Percentiles rank a stretch among this genome's conserved stretches.
phyloP scores from a whole-genome alignment of 2,329 filamentous ascomycete species.

The Ascosphaera aggregata region DNA sequence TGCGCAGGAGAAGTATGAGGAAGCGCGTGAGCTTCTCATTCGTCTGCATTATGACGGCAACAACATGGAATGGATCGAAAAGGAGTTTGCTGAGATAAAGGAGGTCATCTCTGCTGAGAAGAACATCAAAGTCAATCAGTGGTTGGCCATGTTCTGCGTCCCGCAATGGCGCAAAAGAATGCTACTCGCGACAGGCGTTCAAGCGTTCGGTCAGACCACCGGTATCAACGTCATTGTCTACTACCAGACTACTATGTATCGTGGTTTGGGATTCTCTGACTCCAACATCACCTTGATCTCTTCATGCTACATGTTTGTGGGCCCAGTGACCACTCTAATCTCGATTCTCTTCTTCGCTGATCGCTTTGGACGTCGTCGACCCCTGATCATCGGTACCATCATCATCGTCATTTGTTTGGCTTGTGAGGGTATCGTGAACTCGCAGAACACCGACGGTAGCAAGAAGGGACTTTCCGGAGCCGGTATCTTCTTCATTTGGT shows the following conservation, averaged over 20 bases:
- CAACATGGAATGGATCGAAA: constrained; percentile 33
- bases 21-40: constrained; percentile 23
- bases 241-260: constrained; percentile 19
- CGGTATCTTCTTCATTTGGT: constrained; percentile 43
- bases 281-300: constrained; percentile 29
- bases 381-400: neutral
- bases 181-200: constrained; percentile 35
- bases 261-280: constrained; percentile 30
- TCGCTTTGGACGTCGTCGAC: neutral
- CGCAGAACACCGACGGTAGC: constrained; percentile 21
- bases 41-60: constrained; percentile 31
- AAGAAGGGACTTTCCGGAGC: constrained; percentile 29
- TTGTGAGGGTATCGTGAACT: constrained; percentile 36
- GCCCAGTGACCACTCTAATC: constrained; percentile 17
- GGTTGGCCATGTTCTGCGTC: constrained; percentile 17
- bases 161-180: constrained; percentile 35
- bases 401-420: constrained; percentile 25
- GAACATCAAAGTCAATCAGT: constrained; percentile 24
- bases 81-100: constrained; percentile 36
- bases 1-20: constrained; percentile 23
- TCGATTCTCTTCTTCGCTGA: constrained; percentile 29
- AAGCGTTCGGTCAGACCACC: constrained; percentile 38
- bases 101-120: constrained; percentile 37
- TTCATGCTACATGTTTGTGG: constrained; percentile 37
- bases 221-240: constrained; percentile 20